Evolutionary conservation across 2,329 filamentous ascomycete species (phyloP).

Genomic region (Fusarium chlamydosporum): DNA sequence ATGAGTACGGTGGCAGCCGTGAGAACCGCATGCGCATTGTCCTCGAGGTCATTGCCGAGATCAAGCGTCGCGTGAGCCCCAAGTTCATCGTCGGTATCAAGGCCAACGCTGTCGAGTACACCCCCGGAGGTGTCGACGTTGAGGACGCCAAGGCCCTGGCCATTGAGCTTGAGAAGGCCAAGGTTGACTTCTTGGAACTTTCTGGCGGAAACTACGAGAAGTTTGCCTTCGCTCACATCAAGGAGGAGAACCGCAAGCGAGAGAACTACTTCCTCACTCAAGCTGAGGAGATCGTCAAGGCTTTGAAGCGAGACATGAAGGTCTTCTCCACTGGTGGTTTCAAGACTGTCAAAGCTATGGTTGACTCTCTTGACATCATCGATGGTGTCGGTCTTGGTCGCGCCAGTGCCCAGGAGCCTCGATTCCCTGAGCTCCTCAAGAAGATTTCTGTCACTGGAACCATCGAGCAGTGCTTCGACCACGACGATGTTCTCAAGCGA

Average conservation of each 20-base stretch:
- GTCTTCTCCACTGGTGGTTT: constrained; percentile 39
- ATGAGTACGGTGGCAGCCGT: constrained; percentile 63
- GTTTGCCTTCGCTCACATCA: constrained; percentile 64
- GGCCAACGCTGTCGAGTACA: constrained; percentile 68
- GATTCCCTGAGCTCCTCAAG: constrained; percentile 20
- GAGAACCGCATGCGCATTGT: constrained; percentile 61
- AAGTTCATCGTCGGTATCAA: constrained; percentile 66
- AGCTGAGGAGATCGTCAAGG: constrained; percentile 63
- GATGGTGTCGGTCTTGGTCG: constrained; percentile 34
- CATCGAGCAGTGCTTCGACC: constrained; percentile 16
- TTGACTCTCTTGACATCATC: constrained; percentile 31
- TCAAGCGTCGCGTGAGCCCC: constrained; percentile 62
- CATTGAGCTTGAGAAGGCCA: constrained; percentile 61
- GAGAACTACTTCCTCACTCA: constrained; percentile 72
- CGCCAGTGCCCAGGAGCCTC: constrained; percentile 23
- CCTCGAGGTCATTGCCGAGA: constrained; percentile 57
- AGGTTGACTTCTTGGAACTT: constrained; percentile 70
- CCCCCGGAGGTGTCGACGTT: constrained; percentile 64
- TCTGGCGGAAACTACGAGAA: constrained; percentile 71
- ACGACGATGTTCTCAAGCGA: constrained; percentile 22
- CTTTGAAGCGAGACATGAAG: constrained; percentile 29
- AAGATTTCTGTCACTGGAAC: constrained; percentile 13
- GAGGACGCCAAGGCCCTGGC: constrained; percentile 65
- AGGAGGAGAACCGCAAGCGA: constrained; percentile 66
- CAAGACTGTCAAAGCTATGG: constrained; percentile 22